Conservation (phyloP, 2,329 filamentous ascomycete species). For the Colletotrichum sp. region DNA sequence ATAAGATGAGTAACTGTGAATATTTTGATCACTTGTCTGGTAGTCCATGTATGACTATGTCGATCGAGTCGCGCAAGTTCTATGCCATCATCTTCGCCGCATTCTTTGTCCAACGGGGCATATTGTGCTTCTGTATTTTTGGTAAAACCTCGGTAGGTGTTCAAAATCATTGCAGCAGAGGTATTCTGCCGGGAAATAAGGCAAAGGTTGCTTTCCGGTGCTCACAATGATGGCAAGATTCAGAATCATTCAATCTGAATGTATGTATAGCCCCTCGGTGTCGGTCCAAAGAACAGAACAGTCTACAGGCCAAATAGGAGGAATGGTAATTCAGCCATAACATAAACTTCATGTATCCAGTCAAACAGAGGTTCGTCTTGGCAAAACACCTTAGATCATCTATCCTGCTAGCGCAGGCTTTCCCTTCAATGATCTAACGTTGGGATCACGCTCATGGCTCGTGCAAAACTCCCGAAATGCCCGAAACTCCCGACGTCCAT, state of each 20-base stretch:
- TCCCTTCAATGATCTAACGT: background rate
- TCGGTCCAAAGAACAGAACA: background rate
- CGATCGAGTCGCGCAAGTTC: background rate
- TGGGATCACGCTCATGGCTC: background rate
- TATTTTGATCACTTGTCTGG: background rate
- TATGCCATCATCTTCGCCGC: background rate
- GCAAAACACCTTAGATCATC: background rate
- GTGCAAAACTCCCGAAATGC: background rate
- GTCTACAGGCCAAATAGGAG: background rate
- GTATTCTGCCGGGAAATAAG: background rate
- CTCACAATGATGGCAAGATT: background rate
- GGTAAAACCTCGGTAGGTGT: background rate
- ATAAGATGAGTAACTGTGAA: background rate
- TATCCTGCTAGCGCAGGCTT: background rate
- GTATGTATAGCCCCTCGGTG: background rate
- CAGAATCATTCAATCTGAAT: background rate
- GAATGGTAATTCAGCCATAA: background rate
- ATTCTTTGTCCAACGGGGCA: background rate
- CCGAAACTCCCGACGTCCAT: background rate
- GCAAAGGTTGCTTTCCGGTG: background rate
- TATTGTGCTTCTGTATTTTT: background rate
- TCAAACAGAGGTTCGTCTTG: background rate
- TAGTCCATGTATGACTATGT: background rate
- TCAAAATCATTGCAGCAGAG: background rate
- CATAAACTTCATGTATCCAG: background rate